These are phyloP conservation scores for Trichoderma pleuroti DNA, from an alignment of 2,329 filamentous ascomycete species.

Conservation along the genomic window DNA sequence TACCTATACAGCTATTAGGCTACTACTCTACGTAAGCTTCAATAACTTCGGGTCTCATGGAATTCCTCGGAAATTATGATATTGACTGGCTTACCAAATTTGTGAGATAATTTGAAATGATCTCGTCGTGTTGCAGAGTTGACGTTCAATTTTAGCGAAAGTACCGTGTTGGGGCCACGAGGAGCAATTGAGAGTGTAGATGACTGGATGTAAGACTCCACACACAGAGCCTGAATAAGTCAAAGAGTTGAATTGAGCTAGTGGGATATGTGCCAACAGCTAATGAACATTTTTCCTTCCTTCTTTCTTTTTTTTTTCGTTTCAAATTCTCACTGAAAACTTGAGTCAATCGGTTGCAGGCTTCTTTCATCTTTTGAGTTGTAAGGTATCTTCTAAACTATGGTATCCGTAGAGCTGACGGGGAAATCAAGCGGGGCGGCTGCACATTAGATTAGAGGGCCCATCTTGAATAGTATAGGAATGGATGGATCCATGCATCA, in stretches of 20 bases:
- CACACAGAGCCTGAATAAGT: not conserved
- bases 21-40: too few relatives aligned
- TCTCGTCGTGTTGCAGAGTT: rapidly evolving
- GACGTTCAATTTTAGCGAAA: not conserved
- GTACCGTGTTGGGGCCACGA: not conserved
- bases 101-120: not conserved
- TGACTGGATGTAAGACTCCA: not conserved
- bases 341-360: not conserved
- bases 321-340: too few relatives aligned
- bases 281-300: not conserved
- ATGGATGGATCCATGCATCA: not conserved
- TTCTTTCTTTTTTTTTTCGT: too few relatives aligned
- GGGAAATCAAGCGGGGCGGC: not conserved
- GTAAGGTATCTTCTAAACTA: too few relatives aligned
- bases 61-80: not conserved
- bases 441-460: not conserved
- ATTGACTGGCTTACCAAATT: not conserved
- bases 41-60: not conserved
- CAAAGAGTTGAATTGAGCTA: not conserved
- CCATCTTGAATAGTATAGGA: too few relatives aligned
- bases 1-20: too few relatives aligned
- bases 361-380: not conserved
- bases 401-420: too few relatives aligned
- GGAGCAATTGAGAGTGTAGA: not conserved
- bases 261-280: not conserved